Evolutionary conservation across 2,329 filamentous ascomycete species (phyloP), one percentile per base, ranked within the genome.

Genomic region (Arthrobotrys pseudoclavata): DNA sequence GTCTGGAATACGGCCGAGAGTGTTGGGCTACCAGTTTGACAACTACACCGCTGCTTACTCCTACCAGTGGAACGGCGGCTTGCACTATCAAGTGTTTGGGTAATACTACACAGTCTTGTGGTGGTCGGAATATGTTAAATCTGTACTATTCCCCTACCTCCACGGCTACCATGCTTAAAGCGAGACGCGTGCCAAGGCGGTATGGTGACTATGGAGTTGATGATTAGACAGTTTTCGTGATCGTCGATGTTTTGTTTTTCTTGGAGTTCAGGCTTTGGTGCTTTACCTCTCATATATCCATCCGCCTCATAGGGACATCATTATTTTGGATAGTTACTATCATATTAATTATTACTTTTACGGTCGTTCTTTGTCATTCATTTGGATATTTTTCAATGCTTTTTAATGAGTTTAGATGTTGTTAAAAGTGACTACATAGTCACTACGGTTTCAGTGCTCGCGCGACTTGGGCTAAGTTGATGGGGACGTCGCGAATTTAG

Each of bases 101-200:
- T 12, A 74, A 82, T 78, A 48, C 26, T 1, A 79, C 70, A 9
- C 79, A 81, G 45, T 83, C 70, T 26, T 84, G 83, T 66, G 83
- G 83, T 29, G 83, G 80, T 0, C 63, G 80, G 0, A 82, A 82
- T 60, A 82, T 82, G 82, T 83, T 84, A 75, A 83, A 84, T 79
- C 61, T 84, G 22, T 84, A 83, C 74, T 71, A 67, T 34, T 71
- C 67, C 1, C 74, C 72, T 10, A 52, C 66, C 3, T 24, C 70
- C 4, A 22, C 70, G 15, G 66, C 74, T 3, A 60, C 66, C 0
- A 12, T 66, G 10, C 50, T 48, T 1, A 29, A 15, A 26, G 22
- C 53, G 29, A 75, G 47, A 61, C 55, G 67, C 13, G 60, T 37
- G 3, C 52, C 57, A 9, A 63, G 60, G 22, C 57, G 20, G 29